These are phyloP conservation scores for Entomortierella chlamydospora DNA, from an alignment of 192 early-diverging fungal genomes.

Conservation along the genomic window DNA sequence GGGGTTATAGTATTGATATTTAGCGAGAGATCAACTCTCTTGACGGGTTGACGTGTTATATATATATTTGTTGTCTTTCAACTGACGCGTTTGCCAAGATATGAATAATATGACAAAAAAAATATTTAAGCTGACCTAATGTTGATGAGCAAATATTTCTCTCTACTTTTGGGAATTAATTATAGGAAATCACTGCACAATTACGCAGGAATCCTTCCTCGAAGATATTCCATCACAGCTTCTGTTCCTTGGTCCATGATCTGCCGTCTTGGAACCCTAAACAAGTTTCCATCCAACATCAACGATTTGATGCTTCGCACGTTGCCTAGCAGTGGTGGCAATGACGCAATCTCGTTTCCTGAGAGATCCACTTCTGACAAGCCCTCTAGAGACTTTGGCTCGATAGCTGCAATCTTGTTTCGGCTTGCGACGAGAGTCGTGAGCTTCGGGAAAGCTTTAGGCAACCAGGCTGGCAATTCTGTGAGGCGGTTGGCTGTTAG, in stretches of 20 bases:
- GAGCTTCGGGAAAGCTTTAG: constrained; percentile 58
- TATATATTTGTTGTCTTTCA: too few species aligned
- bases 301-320: constrained; percentile 58
- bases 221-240: constrained; percentile 67
- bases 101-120: too few species aligned
- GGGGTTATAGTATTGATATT: too few species aligned
- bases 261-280: constrained; percentile 63
- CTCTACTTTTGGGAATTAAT: too few species aligned
- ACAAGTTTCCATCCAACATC: constrained; percentile 63
- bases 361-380: constrained; percentile 62
- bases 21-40: too few species aligned
- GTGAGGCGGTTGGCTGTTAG: constrained; percentile 51
- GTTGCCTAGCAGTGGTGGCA: constrained; percentile 65
- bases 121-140: too few species aligned
- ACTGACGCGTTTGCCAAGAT: too few species aligned
- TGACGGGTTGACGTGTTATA: too few species aligned
- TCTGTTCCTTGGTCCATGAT: constrained; percentile 64
- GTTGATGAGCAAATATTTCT: too few species aligned
- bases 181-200: too few species aligned
- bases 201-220: constrained; percentile 54
- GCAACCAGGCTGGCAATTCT: constrained; percentile 51
- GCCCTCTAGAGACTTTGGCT: constrained; percentile 55
- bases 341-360: constrained; percentile 62
- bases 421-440: constrained; percentile 50
- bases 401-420: constrained; percentile 58